These are phyloP conservation scores for Pseudogymnoascus sp. DNA, from an alignment of 2,329 filamentous ascomycete species.

Conservation along the genomic window DNA sequence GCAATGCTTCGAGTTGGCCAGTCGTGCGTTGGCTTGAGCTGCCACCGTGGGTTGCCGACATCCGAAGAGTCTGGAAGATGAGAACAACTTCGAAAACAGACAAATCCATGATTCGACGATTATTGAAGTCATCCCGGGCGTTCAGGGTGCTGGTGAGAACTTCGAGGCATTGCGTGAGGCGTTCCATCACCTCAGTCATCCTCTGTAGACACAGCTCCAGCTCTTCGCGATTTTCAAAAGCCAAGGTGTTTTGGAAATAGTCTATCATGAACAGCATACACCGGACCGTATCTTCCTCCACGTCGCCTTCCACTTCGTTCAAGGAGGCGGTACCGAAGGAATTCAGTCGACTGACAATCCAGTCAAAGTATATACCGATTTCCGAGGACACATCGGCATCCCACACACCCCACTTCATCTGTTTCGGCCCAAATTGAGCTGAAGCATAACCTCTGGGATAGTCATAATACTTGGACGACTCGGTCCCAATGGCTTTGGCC, in stretches of 20 bases:
- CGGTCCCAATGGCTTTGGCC: constrained; percentile 28
- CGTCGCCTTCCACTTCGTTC: neutral
- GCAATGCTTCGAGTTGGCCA: constrained; percentile 40
- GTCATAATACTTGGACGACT: constrained; percentile 28
- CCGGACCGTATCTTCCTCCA: constrained; percentile 12
- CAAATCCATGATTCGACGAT: constrained; percentile 7
- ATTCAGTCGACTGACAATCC: constrained; percentile 39
- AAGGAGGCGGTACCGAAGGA: neutral
- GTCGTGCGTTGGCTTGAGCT: constrained; percentile 10
- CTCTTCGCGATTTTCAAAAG: constrained; percentile 15
- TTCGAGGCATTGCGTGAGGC: neutral
- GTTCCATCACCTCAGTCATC: constrained; percentile 22
- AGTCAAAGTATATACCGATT: constrained; percentile 53
- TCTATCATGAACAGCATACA: constrained; percentile 21
- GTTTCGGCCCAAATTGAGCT: constrained; percentile 37
- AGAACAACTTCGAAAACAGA: constrained; percentile 26
- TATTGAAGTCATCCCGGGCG: constrained; percentile 3
- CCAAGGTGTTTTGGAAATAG: constrained; percentile 24
- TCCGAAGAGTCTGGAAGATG: constrained; percentile 32
- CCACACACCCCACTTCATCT: constrained; percentile 49
- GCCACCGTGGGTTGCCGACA: constrained; percentile 33
- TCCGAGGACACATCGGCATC: constrained; percentile 52
- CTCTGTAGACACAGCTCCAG: constrained; percentile 21
- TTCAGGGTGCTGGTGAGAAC: neutral
- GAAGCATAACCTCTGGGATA: neutral